These are phyloP conservation scores for Fusarium tjaetaba DNA, from an alignment of 2,329 filamentous ascomycete species.

Conservation along the genomic window DNA sequence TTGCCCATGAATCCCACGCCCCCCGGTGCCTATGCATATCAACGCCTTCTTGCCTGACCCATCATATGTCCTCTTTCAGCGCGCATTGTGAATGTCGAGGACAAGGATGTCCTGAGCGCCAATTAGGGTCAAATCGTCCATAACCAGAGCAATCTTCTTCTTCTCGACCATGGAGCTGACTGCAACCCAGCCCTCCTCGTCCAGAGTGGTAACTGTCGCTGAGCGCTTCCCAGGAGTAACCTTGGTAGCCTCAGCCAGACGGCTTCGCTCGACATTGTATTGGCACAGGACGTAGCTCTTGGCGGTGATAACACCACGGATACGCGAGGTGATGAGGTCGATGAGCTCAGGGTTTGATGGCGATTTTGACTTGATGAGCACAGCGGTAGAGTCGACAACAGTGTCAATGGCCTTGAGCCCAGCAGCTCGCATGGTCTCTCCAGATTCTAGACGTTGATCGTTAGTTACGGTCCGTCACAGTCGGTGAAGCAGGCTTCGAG, in stretches of 20 bases:
- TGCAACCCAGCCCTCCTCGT: conserved; percentile 93
- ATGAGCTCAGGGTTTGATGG: conserved; percentile 84
- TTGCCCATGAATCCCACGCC: conserved; percentile 31
- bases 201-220: conserved; percentile 88
- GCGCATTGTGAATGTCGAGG: conserved; percentile 84
- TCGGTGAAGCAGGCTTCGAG: neutral
- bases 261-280: conserved; percentile 85
- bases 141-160: conserved; percentile 83
- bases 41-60: conserved; percentile 19
- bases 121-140: conserved; percentile 82
- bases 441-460: conserved; percentile 74
- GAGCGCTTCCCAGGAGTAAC: conserved; percentile 95
- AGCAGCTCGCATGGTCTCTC: conserved; percentile 97
- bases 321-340: conserved; percentile 84
- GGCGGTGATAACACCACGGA: conserved; percentile 93
- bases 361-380: conserved; percentile 89
- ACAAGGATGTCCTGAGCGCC: conserved; percentile 89
- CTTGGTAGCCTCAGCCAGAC: conserved; percentile 72
- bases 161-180: conserved; percentile 93
- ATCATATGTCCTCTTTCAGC: conserved; percentile 48
- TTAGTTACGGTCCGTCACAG: conserved; percentile 19
- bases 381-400: conserved; percentile 85
- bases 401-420: conserved; percentile 95
- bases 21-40: conserved; percentile 22
- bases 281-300: conserved; percentile 95